Evolutionary conservation across 2,329 filamentous ascomycete species (phyloP).

Genomic region (Lithohypha guttulata): DNA sequence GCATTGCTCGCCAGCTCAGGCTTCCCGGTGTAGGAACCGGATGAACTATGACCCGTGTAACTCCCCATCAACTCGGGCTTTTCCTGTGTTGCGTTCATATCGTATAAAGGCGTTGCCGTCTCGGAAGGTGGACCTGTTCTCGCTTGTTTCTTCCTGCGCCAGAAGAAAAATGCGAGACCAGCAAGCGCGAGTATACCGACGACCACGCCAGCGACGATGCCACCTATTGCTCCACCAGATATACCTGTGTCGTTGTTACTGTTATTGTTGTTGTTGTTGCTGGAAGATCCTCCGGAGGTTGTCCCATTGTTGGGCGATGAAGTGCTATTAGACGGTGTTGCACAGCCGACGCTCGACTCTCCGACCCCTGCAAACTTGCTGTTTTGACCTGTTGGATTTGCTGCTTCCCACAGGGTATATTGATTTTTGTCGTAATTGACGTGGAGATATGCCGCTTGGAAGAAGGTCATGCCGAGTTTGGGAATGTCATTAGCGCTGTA

Average conservation of each 20-base stretch:
- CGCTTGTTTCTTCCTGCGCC: neutral
- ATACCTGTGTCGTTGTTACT: neutral
- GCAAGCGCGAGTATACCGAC: neutral
- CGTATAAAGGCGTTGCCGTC: neutral
- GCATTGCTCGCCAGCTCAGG: neutral
- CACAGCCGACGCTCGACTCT: neutral
- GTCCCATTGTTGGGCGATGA: neutral
- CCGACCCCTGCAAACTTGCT: neutral
- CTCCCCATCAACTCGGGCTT: neutral
- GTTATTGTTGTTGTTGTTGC: neutral
- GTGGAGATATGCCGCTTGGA: conserved; percentile 11
- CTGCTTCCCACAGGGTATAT: conserved; percentile 6
- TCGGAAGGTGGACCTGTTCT: neutral
- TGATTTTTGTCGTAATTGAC: conserved; percentile 8
- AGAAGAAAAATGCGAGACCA: neutral
- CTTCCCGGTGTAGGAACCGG: neutral
- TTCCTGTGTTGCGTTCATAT: neutral
- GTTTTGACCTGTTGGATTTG: conserved; percentile 2
- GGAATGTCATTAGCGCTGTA: conserved; percentile 4
- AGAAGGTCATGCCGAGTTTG: conserved; percentile 9
- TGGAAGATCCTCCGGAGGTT: neutral
- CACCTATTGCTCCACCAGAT: neutral
- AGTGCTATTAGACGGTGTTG: neutral
- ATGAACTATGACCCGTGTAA: neutral
- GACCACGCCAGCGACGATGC: neutral